Evolutionary conservation across 1,284 basidiomycete genomes (phyloP).

Genomic region (Papiliotrema nemorosa): DNA sequence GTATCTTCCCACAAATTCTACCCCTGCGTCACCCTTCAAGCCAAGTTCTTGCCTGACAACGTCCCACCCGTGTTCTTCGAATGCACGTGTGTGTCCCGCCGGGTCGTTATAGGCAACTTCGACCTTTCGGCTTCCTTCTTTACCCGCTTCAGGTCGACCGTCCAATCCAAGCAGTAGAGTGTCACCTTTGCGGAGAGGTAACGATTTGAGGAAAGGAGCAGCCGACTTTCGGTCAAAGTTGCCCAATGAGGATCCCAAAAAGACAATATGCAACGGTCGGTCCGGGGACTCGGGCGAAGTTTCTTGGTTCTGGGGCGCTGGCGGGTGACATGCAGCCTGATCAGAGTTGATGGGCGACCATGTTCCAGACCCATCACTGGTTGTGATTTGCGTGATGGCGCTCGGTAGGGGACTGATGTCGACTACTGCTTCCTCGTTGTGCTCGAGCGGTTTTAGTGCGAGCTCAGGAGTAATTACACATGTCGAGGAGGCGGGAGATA

Average conservation of each 20-base stretch:
- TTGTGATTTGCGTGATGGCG: neutral
- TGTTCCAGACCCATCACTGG: neutral
- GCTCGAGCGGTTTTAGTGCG: neutral
- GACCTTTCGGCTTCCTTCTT: conserved; percentile 41
- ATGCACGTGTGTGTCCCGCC: conserved; percentile 69
- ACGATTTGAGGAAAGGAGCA: conserved; percentile 67
- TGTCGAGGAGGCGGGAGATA: neutral
- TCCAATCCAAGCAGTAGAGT: conserved; percentile 74
- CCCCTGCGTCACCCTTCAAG: conserved; percentile 26
- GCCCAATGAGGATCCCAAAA: conserved; percentile 91
- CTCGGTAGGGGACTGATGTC: neutral
- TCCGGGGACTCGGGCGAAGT: conserved; percentile 1
- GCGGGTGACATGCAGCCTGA: neutral
- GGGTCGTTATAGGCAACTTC: conserved; percentile 74
- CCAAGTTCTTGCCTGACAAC: conserved; percentile 50
- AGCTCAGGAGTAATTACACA: neutral
- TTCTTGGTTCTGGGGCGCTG: neutral
- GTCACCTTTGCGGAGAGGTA: conserved; percentile 66
- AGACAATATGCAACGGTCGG: conserved; percentile 72
- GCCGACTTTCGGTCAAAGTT: conserved; percentile 81
- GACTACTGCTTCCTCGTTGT: neutral
- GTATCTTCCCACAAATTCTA: conserved; percentile 75
- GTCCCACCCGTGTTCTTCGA: conserved; percentile 87
- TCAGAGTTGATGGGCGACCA: conserved; percentile 5
- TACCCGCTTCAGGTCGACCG: conserved; percentile 49